Conservation (phyloP, 805 yeast species). For the Saccharomyces jurei region DNA sequence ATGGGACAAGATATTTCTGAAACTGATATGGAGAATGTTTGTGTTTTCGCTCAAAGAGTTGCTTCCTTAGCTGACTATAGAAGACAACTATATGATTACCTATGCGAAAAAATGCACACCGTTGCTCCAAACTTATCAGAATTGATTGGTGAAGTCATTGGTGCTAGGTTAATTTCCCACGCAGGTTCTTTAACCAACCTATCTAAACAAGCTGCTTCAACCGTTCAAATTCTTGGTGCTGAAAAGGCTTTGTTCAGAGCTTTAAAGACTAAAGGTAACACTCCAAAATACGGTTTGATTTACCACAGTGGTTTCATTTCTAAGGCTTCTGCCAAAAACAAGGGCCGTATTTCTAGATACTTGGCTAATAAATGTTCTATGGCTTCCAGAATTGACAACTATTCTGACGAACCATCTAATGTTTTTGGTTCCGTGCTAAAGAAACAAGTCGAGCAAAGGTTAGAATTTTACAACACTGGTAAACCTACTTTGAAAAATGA, state of each 20-base stretch:
- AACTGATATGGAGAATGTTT: constrained; percentile 85
- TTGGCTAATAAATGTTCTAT: constrained; percentile 98
- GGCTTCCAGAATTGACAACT: constrained; percentile 97
- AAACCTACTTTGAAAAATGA: constrained; percentile 93
- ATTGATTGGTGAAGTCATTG: constrained; percentile 96
- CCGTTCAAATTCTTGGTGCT: constrained; percentile 96
- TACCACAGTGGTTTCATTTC: constrained; percentile 94
- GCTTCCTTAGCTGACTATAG: constrained; percentile 89
- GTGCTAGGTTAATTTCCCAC: constrained; percentile 96
- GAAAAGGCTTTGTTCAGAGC: constrained; percentile 96
- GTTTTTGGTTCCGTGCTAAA: constrained; percentile 86
- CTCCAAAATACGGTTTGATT: constrained; percentile 92
- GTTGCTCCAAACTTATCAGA: constrained; percentile 97
- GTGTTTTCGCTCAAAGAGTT: constrained; percentile 88
- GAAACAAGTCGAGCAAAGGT: constrained; percentile 96
- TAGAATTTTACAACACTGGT: constrained; percentile 92
- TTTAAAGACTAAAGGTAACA: constrained; percentile 90
- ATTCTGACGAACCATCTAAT: constrained; percentile 87
- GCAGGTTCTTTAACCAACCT: constrained; percentile 96
- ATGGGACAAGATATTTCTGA: constrained; percentile 98
- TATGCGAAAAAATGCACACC: constrained; percentile 91
- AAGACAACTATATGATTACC: constrained; percentile 69
- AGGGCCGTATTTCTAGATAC: constrained; percentile 98
- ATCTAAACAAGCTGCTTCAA: constrained; percentile 97
- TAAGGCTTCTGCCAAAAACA: constrained; percentile 89